Conservation (phyloP, 2,329 filamentous ascomycete species). For the Scortechinia acanthostroma region DNA sequence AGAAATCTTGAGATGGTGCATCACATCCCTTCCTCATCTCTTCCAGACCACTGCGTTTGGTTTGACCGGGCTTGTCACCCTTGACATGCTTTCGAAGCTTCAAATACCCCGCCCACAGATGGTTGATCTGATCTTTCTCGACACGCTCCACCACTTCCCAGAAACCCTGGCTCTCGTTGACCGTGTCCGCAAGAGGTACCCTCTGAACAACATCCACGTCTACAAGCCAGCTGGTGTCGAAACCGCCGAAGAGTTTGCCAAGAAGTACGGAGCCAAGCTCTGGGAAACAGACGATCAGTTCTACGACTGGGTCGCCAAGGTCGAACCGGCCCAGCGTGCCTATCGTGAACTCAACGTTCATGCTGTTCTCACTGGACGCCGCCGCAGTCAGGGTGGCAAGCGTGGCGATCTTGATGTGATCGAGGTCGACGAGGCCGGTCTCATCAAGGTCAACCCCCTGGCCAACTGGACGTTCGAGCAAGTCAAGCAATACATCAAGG, state of each 20-base stretch:
- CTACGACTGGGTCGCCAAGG: conserved; percentile 96
- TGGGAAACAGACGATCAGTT: conserved; percentile 82
- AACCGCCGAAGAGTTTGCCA: conserved; percentile 71
- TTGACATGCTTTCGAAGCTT: conserved; percentile 80
- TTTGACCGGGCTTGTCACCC: conserved; percentile 71
- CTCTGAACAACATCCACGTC: conserved; percentile 73
- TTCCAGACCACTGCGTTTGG: conserved; percentile 83
- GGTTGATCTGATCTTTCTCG: conserved; percentile 71
- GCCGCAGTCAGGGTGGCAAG: conserved; percentile 86
- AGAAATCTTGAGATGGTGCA: conserved; percentile 88
- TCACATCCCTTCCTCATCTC: conserved; percentile 80
- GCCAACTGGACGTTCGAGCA: conserved; percentile 90
- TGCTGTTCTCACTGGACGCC: conserved; percentile 84
- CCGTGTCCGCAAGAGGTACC: conserved; percentile 69
- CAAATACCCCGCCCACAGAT: conserved; percentile 50
- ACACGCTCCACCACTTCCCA: conserved; percentile 75
- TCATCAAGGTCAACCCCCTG: conserved; percentile 96
- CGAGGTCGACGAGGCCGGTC: conserved; percentile 78
- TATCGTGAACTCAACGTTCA: conserved; percentile 82
- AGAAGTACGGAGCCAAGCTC: conserved; percentile 72
- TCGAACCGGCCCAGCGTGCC: conserved; percentile 87
- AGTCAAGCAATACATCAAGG: conserved; percentile 79
- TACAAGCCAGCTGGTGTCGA: conserved; percentile 78
- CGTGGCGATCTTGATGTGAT: conserved; percentile 84
- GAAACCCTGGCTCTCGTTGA: conserved; percentile 72